These are phyloP conservation scores for Alternaria conjuncta DNA, from an alignment of 2,329 filamentous ascomycete species.

Conservation along the genomic window DNA sequence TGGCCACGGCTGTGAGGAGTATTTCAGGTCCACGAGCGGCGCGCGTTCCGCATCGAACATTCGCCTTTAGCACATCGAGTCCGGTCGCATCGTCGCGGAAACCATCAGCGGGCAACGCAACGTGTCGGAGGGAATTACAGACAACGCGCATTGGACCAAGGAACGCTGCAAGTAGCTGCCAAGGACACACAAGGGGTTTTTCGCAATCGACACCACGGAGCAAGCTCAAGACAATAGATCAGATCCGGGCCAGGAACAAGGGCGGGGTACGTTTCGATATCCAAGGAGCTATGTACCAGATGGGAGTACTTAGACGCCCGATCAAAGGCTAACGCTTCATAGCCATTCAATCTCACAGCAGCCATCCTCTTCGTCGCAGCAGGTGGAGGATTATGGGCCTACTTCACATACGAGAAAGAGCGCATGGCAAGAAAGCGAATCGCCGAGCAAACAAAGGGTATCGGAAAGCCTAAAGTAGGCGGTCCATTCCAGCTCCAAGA, in stretches of 20 bases:
- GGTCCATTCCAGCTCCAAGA: conserved; percentile 84
- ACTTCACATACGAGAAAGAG: conserved; percentile 92
- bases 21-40: conserved; percentile 18
- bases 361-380: conserved; percentile 83
- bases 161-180: conserved; percentile 5
- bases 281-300: neutral
- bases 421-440: conserved; percentile 88
- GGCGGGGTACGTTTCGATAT: conserved; percentile 36
- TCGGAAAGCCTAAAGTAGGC: conserved; percentile 91
- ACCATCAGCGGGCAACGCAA: conserved; percentile 7
- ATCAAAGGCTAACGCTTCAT: conserved; percentile 13
- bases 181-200: conserved; percentile 30
- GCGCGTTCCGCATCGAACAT: conserved; percentile 33
- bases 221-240: conserved; percentile 46
- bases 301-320: neutral
- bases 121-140: conserved; percentile 22
- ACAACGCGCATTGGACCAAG: neutral
- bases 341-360: conserved; percentile 95
- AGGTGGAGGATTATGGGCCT: conserved; percentile 79
- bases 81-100: conserved; percentile 17
- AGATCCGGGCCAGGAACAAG: conserved; percentile 44
- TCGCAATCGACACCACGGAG: conserved; percentile 35
- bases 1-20: conserved; percentile 24
- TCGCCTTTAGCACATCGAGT: conserved; percentile 27
- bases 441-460: conserved; percentile 89